These are phyloP conservation scores for Rhizopus sp. DNA, from an alignment of 371 early-diverging fungal species.

Conservation along the genomic window DNA sequence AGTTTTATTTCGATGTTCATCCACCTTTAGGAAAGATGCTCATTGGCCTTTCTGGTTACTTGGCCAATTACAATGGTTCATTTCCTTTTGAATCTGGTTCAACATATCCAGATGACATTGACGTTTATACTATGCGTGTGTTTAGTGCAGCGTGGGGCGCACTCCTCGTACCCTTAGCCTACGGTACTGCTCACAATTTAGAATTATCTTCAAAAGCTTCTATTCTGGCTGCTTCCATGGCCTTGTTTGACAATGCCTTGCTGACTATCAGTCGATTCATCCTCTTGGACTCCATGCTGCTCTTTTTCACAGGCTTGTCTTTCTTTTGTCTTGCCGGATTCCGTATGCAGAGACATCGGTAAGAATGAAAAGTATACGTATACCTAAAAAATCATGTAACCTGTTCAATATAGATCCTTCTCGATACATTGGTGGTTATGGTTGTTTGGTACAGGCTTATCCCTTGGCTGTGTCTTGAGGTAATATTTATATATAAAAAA, in stretches of 20 bases:
- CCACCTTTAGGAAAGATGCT: conserved; percentile 99
- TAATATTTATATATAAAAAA: conserved; percentile 6
- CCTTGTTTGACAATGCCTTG: conserved; percentile 84
- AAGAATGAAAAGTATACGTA: conserved; percentile 11
- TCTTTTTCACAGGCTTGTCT: conserved; percentile 88
- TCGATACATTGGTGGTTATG: conserved; percentile 84
- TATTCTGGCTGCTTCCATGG: conserved; percentile 73
- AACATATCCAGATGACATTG: conserved; percentile 81
- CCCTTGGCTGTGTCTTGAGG: conserved; percentile 82
- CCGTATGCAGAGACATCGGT: conserved; percentile 62
- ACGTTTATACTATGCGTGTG: conserved; percentile 91
- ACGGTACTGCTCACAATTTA: conserved; percentile 83
- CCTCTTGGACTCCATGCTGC: conserved; percentile 97
- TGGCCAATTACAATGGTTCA: conserved; percentile 89
- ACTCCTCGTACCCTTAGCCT: conserved; percentile 91
- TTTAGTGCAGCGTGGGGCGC: conserved; percentile 93
- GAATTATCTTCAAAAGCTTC: conserved; percentile 63
- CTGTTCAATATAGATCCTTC: conserved; percentile 62
- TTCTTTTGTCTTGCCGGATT: conserved; percentile 77
- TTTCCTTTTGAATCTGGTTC: conserved; percentile 92
- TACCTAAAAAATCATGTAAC: background rate
- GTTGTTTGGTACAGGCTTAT: conserved; percentile 87
- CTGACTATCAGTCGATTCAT: conserved; percentile 94
- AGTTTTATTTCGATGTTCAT: conserved; percentile 99
- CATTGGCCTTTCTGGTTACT: conserved; percentile 86